Evolutionary conservation across 768 basidiomycete species (phyloP), one percentile per base, ranked within the genome.

Genomic region (Phaffia australis): DNA sequence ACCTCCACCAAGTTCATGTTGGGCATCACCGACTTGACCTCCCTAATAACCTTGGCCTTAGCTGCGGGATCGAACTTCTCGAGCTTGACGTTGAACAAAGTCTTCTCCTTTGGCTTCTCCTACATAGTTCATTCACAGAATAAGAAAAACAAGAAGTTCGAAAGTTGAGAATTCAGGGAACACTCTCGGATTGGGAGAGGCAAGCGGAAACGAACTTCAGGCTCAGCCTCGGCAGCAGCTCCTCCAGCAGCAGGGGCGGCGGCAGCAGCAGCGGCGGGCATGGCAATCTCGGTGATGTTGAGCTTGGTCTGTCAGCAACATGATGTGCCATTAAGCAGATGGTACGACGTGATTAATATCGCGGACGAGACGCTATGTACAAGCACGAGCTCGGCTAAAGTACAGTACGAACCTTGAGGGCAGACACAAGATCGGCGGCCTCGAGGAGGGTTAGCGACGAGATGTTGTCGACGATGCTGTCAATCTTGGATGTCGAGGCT

Each of bases 71-170:
- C 93, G 73, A 98, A 95, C 56, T 90, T 90, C 75, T 94, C 90
- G 51, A 99, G 83, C 77, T 85, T 91, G 74, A 97, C 87, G 72
- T 86, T 93, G 80, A 99, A 99, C 46, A 93, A 82, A 21, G 92
- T 95, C 85, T 98, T 98, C 80, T 97, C 95, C 79, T 95, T 97
- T 58, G 92, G 92, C 74, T 93, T 95, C 77, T 91, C 90, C 86
- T 90, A 56, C 9, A 50, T 27, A 29, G 27, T 19, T 57, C 23
- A 29, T 32, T n/a, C 52, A 50, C n/a, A 23, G 54, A 8, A 56
- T 56, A 7, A 57, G 19, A 32, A 32, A 25, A 32, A 25, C 14
- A 57, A 25, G 27, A 7, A 27, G 23, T 14, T 19, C 23, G 4
- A 8, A 47, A 19, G 14, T 21, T 19, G 16, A 56, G 32, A 29